Percentiles rank a stretch among this genome's conserved stretches.
phyloP scores from a whole-genome alignment of 2,329 filamentous ascomycete species.

The Albifimbria verrucaria region DNA sequence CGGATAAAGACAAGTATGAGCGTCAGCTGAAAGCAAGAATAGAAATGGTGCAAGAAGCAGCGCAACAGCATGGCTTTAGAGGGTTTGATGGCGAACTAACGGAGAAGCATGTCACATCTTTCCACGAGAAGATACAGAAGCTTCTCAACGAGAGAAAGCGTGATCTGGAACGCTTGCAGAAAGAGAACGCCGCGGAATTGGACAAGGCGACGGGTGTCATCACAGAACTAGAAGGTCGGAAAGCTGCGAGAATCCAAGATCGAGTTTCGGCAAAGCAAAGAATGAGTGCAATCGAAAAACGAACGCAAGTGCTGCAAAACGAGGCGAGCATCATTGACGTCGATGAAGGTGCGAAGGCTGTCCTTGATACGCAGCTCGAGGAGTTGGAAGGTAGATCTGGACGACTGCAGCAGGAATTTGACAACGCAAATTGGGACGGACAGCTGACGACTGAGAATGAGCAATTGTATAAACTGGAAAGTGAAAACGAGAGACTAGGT shows the following conservation, averaged over 20 bases:
- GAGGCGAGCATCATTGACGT: slow-evolving; percentile 71
- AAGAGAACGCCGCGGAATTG: slow-evolving; percentile 70
- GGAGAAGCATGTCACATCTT: slow-evolving; percentile 69
- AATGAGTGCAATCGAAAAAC: slow-evolving; percentile 70
- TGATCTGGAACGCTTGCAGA: slow-evolving; percentile 70
- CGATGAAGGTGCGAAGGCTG: slow-evolving; percentile 80
- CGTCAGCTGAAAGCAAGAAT: slow-evolving; percentile 70
- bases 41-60: slow-evolving; percentile 73
- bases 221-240: slow-evolving; percentile 70
- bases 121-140: slow-evolving; percentile 74
- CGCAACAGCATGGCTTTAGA: slow-evolving; percentile 72
- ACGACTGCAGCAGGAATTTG: slow-evolving; percentile 60
- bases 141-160: slow-evolving; percentile 75
- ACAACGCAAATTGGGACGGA: slow-evolving; percentile 64
- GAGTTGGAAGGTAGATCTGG: slow-evolving; percentile 64
- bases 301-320: slow-evolving; percentile 61
- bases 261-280: slow-evolving; percentile 72
- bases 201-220: slow-evolving; percentile 69
- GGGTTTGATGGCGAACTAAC: slow-evolving; percentile 79
- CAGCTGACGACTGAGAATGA: slow-evolving; percentile 65
- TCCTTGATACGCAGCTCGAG: slow-evolving; percentile 69
- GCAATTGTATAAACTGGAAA: slow-evolving; percentile 67
- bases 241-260: slow-evolving; percentile 68
- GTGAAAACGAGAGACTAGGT: slow-evolving; percentile 67
- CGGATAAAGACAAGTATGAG: slow-evolving; percentile 84